Conservation (phyloP, 2,329 filamentous ascomycete species). For the Fusarium sp. region DNA sequence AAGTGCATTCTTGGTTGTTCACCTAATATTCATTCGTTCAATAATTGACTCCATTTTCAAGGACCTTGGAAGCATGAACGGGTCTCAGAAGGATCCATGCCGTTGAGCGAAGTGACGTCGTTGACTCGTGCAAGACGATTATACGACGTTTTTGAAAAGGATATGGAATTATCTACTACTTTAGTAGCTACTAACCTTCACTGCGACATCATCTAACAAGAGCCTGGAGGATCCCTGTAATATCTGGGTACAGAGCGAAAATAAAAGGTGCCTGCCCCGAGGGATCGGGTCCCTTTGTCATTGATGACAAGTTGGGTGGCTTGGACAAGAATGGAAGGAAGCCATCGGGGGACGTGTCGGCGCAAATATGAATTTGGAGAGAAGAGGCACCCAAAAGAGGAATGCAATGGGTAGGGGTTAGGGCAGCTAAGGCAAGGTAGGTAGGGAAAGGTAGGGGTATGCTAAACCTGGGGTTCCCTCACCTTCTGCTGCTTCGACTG, state of each 20-base stretch:
- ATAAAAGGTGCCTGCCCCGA: constrained; percentile 6
- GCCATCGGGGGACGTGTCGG: constrained; percentile 2
- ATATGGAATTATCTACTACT: background rate
- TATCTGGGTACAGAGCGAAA: background rate
- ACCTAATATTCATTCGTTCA: background rate
- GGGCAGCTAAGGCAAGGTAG: background rate
- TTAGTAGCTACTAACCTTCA: too few relatives aligned
- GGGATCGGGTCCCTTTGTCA: constrained; percentile 21
- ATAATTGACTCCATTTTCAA: background rate
- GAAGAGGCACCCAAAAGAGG: constrained; percentile 6
- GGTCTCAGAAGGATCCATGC: constrained; percentile 10
- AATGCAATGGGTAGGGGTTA: background rate
- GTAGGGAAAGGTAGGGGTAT: background rate
- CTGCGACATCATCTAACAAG: background rate
- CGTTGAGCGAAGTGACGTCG: constrained; percentile 28
- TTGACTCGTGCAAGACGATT: constrained; percentile 13
- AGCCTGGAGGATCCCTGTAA: background rate
- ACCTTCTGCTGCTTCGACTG: constrained; percentile 6
- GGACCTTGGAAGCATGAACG: constrained; percentile 6
- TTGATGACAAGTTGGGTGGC: background rate
- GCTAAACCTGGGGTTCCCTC: constrained; percentile 32
- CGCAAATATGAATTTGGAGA: constrained; percentile 8
- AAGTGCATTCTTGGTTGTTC: background rate
- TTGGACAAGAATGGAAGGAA: constrained; percentile 2
- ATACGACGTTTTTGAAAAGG: background rate